Evolutionary conservation across 768 basidiomycete genomes (phyloP), one percentile per base, ranked within the genome.

Genomic region (Zangia roseola): DNA sequence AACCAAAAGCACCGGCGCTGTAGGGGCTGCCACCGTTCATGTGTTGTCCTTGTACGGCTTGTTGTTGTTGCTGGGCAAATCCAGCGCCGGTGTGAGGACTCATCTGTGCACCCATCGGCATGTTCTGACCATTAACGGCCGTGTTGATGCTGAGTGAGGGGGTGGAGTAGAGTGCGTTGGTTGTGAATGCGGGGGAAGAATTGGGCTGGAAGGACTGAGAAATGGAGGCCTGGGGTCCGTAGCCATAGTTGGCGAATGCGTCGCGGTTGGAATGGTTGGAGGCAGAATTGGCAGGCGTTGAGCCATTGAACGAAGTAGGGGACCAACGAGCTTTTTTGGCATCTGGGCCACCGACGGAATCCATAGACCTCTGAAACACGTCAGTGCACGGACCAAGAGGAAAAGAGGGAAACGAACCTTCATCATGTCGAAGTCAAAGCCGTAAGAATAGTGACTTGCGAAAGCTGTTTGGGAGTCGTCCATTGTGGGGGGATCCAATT

Each of bases 271-370:
- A 72, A 59, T 61, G 62, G 47, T 64, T 42, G 68, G 49, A 38
- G 35, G 70, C 65, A 41, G 67, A 65, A 47, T 68, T 70, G 19
- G 64, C 54, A 38, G 67, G 63, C 50, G 65, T 65, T 25, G 66
- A 58, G 45, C 65, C 62, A 25, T 61, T 66, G 57, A 73, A 71
- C 21, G 76, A 82, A 43, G 78, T 83, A 44, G 88, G 87, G 24
- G 88, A 90, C 90, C 90, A 91, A 58, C 91, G 87, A 49, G 91
- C 84, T 71, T 93, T 93, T 80, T 93, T 93, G 47, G 85, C 77
- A 70, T 90, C 88, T 56, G 87, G 88, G 61, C 86, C 88, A 60
- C 83, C 84, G 57, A 82, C 78, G 66, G 85, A 66, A 70, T 92
- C 91, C 81, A 92, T 91, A 45, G 91, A 84, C 71, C 91, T 84